Base-by-base conservation (phyloP, 306 rosid species). In the Quercus dentata region DNA sequence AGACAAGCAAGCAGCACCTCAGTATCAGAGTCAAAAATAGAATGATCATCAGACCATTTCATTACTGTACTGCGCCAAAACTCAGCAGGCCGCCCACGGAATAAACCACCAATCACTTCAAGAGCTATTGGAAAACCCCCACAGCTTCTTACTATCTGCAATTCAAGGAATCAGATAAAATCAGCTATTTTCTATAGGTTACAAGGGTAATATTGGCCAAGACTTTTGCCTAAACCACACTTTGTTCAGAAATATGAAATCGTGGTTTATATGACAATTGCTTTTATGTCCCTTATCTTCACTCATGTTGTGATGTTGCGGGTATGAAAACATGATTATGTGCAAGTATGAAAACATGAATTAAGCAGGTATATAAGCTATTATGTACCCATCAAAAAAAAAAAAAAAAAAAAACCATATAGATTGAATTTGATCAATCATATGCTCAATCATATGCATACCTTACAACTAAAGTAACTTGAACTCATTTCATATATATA, bases 61-160 rank as follows among this genome's bases (percentile, higher is more conserved):
- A 19, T 76, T 65, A 73, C 23, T 25, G 56, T 51, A 30, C 35
- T 59, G 21, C 10, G 41, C 89, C 89, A 86, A 58, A 74, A 44
- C 25, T 41, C 73, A 20, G 18, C 21, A 23, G 79, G 25, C 61
- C 62, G 6, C 38, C 81, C 44, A 0, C 81, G 30, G 20, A 86
- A 79, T 20, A 87, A 71, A 57, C 54, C 19, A n/a, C 80, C 87
- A 9, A 71, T 70, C 56, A 78, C 70, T 25, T 67, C 71, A 52
- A 85, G 78, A 0, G 83, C 88, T 10, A 85, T 76, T 7, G 88
- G 82, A 23, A 61, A 75, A 11, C 76, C 81, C 73, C 79, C 82
- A 18, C 76, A 78, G 70, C 65, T 78, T 55, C 49, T 44, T 56
- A 85, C 75, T 70, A 78, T 69, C 88, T 85, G 85, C 67, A 78